These are phyloP conservation scores for Aristolochia contorta DNA, from an alignment of 164 flowering plant genomes.

Conservation along the genomic window DNA sequence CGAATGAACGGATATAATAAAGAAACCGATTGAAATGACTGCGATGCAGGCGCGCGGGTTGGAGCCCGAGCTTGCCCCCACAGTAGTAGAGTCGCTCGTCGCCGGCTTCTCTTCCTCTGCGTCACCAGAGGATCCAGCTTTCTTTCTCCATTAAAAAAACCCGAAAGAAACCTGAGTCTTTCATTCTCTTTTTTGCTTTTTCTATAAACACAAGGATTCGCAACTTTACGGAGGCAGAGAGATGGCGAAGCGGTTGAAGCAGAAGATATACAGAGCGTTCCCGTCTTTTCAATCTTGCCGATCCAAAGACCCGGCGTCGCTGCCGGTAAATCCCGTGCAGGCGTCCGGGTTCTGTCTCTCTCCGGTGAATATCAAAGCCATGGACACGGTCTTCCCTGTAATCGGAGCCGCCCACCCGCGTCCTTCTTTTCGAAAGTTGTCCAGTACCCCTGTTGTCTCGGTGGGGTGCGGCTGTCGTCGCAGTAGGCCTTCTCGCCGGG, in stretches of 20 bases:
- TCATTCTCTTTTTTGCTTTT: background rate
- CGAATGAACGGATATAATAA: too few species aligned
- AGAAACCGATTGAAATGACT: too few species aligned
- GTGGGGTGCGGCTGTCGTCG: slow-evolving; percentile 15
- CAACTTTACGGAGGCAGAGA: background rate
- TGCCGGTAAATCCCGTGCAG: slow-evolving; percentile 13
- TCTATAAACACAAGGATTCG: background rate
- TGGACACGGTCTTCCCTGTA: slow-evolving; percentile 12
- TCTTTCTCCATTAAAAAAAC: background rate
- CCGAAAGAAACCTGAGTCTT: background rate
- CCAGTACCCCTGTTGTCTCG: slow-evolving; percentile 10
- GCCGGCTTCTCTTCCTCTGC: background rate
- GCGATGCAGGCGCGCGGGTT: too few species aligned
- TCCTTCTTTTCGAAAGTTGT: slow-evolving; percentile 10
- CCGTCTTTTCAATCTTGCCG: slow-evolving; percentile 3
- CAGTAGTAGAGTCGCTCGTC: too few species aligned
- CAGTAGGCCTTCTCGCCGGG: background rate
- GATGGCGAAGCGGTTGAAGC: background rate
- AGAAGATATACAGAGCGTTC: background rate
- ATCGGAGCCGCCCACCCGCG: slow-evolving; percentile 1
- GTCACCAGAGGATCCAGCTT: background rate
- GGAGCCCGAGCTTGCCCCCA: too few species aligned
- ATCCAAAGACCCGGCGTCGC: background rate
- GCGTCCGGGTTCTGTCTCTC: slow-evolving; percentile 8
- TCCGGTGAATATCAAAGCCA: slow-evolving; percentile 15